Conservation (phyloP, 306 rosid genomes). For the Ziziphus jujuba region DNA sequence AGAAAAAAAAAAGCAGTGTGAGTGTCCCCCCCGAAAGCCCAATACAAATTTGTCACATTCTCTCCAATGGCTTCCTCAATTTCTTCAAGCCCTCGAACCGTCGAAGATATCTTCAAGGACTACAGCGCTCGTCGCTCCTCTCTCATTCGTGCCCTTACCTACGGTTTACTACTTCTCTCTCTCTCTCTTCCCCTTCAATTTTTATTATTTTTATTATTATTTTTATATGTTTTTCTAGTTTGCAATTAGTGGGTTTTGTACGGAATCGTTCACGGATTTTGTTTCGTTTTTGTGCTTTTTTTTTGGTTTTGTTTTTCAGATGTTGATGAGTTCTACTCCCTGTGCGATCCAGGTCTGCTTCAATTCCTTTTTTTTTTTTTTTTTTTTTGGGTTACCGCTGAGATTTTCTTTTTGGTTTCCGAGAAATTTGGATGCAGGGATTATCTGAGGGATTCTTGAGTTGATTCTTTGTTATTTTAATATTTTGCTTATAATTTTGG, state of each 20-base stretch:
- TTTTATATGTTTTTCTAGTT: not conserved
- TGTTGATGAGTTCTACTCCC: slow-evolving; percentile 50
- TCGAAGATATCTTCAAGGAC: slow-evolving; percentile 68
- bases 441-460: not conserved
- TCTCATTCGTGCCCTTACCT: slow-evolving; percentile 55
- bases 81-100: slow-evolving; percentile 43
- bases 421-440: not conserved
- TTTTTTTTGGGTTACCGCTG: not conserved
- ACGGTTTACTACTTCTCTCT: slow-evolving; percentile 37
- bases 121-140: slow-evolving; percentile 52
- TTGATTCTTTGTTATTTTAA: not conserved
- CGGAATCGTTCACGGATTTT: not conserved
- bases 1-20: too few relatives aligned
- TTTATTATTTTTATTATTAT: not conserved
- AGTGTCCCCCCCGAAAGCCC: too few relatives aligned
- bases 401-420: not conserved
- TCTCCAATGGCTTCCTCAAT: slow-evolving; percentile 21
- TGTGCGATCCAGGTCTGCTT: slow-evolving; percentile 55
- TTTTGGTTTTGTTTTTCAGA: too few relatives aligned
- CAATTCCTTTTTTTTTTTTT: not conserved
- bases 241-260: not conserved
- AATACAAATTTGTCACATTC: too few relatives aligned
- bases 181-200: slow-evolving; percentile 1
- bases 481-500: not conserved
- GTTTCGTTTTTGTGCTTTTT: slow-evolving; percentile 11